phyloP scores from a whole-genome alignment of 169 alveolate species.

The Eimeria falciformis region DNA sequence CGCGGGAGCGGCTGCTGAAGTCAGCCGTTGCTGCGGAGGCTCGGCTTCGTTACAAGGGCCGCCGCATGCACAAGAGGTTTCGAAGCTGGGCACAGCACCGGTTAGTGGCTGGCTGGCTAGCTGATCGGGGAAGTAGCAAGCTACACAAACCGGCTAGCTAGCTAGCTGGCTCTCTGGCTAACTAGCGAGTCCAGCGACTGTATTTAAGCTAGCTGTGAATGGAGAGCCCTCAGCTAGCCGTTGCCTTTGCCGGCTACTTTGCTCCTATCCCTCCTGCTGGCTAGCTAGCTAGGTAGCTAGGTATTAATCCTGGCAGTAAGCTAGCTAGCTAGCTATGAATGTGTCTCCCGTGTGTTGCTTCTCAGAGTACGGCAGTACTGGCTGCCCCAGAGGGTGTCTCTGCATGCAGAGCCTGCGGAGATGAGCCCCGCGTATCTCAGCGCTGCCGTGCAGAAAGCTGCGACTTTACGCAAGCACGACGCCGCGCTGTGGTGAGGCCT shows the following conservation, averaged over 20 bases:
- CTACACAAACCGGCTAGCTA: too few species aligned
- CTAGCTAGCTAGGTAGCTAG: background rate
- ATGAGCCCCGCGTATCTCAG: conserved; percentile 87
- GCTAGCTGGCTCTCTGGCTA: background rate
- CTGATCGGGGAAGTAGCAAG: too few species aligned
- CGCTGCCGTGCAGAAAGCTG: conserved; percentile 90
- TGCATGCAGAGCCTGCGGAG: conserved; percentile 83
- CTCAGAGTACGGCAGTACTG: conserved; percentile 87
- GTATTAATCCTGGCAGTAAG: too few species aligned
- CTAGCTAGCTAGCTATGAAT: background rate
- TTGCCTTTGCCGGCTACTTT: background rate
- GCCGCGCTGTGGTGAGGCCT: conserved; percentile 83
- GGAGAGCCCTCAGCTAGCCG: background rate
- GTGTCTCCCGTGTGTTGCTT: background rate
- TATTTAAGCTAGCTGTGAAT: background rate
- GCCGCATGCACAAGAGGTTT: conserved; percentile 89
- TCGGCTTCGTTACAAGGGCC: conserved; percentile 83
- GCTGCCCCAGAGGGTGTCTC: conserved; percentile 88
- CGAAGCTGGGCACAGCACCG: conserved; percentile 92
- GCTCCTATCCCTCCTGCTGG: background rate
- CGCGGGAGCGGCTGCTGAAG: conserved; percentile 86
- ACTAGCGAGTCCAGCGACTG: background rate
- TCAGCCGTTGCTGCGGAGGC: conserved; percentile 87
- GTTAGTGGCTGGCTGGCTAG: conserved; percentile 48
- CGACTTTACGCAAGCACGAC: conserved; percentile 89